These are phyloP conservation scores for Talaromyces wortmannii DNA, from an alignment of 495 filamentous ascomycete species.

Conservation along the genomic window DNA sequence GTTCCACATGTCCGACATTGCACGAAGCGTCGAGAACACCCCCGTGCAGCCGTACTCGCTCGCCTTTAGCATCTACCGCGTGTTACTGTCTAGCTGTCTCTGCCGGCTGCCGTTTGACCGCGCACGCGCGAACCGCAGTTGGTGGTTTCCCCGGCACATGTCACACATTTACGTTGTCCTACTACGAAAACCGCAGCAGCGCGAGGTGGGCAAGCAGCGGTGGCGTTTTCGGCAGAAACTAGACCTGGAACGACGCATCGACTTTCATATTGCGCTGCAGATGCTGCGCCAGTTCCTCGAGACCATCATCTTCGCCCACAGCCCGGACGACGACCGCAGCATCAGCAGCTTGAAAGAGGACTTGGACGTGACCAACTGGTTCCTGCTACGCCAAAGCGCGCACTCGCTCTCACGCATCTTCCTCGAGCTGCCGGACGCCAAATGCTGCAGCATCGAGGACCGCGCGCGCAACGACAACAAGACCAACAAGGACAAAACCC, in stretches of 20 bases:
- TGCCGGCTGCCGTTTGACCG: not conserved
- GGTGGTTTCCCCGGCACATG: constrained; percentile 6
- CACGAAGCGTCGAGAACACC: constrained; percentile 10
- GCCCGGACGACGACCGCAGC: constrained; percentile 14
- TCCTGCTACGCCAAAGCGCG: constrained; percentile 18
- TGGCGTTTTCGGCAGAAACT: constrained; percentile 16
- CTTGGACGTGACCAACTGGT: constrained; percentile 16
- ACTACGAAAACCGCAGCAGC: constrained; percentile 15
- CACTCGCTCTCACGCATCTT: constrained; percentile 18
- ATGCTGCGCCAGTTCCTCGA: constrained; percentile 23
- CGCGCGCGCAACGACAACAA: constrained; percentile 5
- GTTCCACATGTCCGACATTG: constrained; percentile 25
- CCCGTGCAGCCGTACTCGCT: constrained; percentile 1
- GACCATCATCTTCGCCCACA: constrained; percentile 22
- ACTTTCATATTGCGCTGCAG: constrained; percentile 21
- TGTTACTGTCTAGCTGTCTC: constrained; percentile 1
- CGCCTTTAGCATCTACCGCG: not conserved
- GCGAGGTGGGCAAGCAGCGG: constrained; percentile 17
- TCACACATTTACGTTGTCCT: constrained; percentile 17
- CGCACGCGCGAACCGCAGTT: not conserved
- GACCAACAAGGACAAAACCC: too few relatives aligned
- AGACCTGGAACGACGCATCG: constrained; percentile 15
- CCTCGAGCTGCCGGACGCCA: constrained; percentile 12
- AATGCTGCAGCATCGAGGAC: constrained; percentile 19
- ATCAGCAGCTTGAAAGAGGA: constrained; percentile 14